A percentile compares a stretch with the other conserved stretches of the same genome.
These are phyloP conservation scores for Capsicum pubescens DNA, from an alignment of 257 asterid genomes.

Conservation along the genomic window DNA sequence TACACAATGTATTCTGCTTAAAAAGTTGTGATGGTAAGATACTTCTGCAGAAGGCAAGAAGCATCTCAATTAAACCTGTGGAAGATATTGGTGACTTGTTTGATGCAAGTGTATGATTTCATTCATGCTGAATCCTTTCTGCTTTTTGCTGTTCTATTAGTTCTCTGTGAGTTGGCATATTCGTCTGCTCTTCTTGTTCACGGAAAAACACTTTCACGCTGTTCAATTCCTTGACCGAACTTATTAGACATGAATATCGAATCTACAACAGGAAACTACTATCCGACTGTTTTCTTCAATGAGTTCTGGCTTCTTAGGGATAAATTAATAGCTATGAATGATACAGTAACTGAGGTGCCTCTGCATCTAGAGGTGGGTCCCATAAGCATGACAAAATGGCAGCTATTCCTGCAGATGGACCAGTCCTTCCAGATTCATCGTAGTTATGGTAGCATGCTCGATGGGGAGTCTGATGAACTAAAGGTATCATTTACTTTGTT, in stretches of 20 bases:
- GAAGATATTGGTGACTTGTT: conserved; percentile 17
- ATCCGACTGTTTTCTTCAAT: conserved; percentile 84
- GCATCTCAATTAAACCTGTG: conserved; percentile 17
- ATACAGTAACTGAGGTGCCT: conserved; percentile 80
- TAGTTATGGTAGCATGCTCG: conserved; percentile 96
- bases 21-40: background rate
- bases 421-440: conserved; percentile 96
- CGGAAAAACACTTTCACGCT: conserved; percentile 1
- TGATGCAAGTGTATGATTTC: conserved; percentile 12
- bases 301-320: conserved; percentile 97
- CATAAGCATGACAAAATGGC: conserved; percentile 99
- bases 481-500: conserved; percentile 55
- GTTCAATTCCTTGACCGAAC: conserved; percentile 58
- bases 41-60: background rate
- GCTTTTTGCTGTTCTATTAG: conserved; percentile 1
- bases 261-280: conserved; percentile 81
- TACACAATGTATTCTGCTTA: background rate
- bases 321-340: conserved; percentile 73
- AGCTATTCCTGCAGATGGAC: conserved; percentile 89
- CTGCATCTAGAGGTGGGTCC: conserved; percentile 90
- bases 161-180: conserved; percentile 18
- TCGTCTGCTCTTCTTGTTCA: background rate
- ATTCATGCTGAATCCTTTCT: background rate
- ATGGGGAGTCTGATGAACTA: conserved; percentile 98
- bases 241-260: conserved; percentile 69